Percentiles rank a stretch among this genome's conserved stretches.
These are phyloP conservation scores for Leishmania arabica DNA, from an alignment of 208 protist species.

Conservation along the genomic window DNA sequence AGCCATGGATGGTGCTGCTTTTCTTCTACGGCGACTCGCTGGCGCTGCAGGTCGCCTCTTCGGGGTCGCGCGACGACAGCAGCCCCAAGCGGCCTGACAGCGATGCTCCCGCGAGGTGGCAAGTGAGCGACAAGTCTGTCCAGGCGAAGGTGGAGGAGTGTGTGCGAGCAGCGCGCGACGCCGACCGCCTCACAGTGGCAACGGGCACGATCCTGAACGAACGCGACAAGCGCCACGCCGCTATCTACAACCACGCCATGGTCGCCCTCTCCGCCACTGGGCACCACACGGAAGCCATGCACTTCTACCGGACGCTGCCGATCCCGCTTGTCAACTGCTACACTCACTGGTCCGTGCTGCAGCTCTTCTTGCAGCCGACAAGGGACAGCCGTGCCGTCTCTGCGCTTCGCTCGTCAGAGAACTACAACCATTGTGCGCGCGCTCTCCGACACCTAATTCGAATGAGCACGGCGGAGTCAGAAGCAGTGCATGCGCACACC, in stretches of 20 bases:
- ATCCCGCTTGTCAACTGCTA: slow-evolving; percentile 18
- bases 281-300: slow-evolving; percentile 28
- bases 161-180: not conserved
- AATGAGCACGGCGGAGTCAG: not conserved
- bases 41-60: slow-evolving; percentile 3
- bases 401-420: slow-evolving; percentile 13
- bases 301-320: slow-evolving; percentile 32
- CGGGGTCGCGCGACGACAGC: not conserved
- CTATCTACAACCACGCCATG: slow-evolving; percentile 54
- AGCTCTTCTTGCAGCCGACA: slow-evolving; percentile 26
- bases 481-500: not conserved
- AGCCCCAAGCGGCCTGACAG: not conserved
- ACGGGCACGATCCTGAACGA: slow-evolving; percentile 14
- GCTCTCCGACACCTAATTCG: slow-evolving; percentile 21
- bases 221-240: slow-evolving; percentile 26
- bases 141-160: not conserved
- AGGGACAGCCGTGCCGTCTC: not conserved
- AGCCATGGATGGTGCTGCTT: slow-evolving; percentile 29
- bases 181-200: slow-evolving; percentile 15
- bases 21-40: slow-evolving; percentile 33
- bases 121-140: not conserved
- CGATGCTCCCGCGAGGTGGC: not conserved
- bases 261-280: slow-evolving; percentile 37
- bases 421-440: slow-evolving; percentile 24
- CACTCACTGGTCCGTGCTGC: slow-evolving; percentile 39